Evolutionary conservation across 2,329 filamentous ascomycete genomes (phyloP).

Genomic region (Colletotrichum sp.): DNA sequence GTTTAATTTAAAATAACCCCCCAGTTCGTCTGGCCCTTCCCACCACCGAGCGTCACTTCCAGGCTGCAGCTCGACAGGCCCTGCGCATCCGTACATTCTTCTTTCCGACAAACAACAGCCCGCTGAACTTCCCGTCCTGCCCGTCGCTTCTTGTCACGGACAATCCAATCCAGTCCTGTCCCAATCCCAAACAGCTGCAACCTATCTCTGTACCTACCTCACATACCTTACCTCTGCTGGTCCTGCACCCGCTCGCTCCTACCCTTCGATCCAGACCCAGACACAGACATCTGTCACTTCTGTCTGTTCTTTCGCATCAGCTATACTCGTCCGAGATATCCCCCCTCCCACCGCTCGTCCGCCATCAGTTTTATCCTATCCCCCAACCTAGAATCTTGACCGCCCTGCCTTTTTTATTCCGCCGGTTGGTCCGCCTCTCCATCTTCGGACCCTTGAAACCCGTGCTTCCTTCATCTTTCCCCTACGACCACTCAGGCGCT

Average conservation of each 20-base stretch:
- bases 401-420: not conserved
- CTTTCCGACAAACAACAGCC: not conserved
- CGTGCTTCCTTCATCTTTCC: not conserved
- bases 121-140: not conserved
- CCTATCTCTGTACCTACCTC: not conserved
- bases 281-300: not conserved
- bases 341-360: not conserved
- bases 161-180: not conserved
- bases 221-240: not conserved
- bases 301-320: not conserved
- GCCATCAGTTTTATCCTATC: not conserved
- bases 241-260: not conserved
- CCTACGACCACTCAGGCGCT: not conserved
- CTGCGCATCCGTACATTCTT: not conserved
- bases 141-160: not conserved
- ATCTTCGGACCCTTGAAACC: not conserved
- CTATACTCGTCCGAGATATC: not conserved
- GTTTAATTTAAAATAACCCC: slow-evolving; percentile 19
- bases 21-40: slow-evolving; percentile 18
- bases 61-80: slow-evolving; percentile 15
- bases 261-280: not conserved
- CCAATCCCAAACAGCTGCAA: not conserved
- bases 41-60: slow-evolving; percentile 19
- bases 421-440: not conserved
- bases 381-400: not conserved